Evolutionary conservation across 129 eudicot species (phyloP).

Genomic region (Chrysanthemum lavandulifolium): DNA sequence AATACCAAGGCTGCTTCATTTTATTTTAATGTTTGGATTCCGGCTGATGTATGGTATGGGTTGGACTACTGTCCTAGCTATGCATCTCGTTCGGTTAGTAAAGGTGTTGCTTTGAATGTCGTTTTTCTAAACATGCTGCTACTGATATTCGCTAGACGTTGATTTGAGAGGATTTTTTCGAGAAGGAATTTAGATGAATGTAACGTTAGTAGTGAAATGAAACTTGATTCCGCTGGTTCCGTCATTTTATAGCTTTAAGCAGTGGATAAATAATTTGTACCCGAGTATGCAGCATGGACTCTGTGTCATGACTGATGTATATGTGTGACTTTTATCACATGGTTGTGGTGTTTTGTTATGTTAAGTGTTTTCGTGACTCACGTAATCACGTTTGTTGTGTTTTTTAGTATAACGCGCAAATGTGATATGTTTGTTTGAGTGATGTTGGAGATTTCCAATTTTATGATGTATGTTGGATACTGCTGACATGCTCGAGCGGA

Average conservation of each 20-base stretch:
- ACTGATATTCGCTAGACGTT: neutral
- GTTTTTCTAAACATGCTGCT: too few species aligned
- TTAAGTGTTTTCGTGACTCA: neutral
- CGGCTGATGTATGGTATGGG: slow-evolving; percentile 63
- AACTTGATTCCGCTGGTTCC: neutral
- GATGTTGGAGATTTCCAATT: too few species aligned
- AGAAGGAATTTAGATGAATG: neutral
- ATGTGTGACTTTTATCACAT: neutral
- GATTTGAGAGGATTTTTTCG: neutral
- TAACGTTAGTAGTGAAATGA: neutral
- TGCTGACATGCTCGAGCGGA: too few species aligned
- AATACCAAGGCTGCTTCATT: slow-evolving; percentile 52
- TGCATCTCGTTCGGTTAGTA: slow-evolving; percentile 2
- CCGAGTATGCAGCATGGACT: neutral
- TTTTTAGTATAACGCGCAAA: neutral
- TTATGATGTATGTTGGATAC: too few species aligned
- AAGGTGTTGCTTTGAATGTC: too few species aligned
- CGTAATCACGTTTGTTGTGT: neutral
- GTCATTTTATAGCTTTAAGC: neutral
- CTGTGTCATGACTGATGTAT: neutral
- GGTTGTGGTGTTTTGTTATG: neutral
- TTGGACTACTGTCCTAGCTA: slow-evolving; percentile 43
- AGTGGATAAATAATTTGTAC: neutral
- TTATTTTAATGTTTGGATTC: slow-evolving; percentile 55
- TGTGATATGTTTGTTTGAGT: too few species aligned